Evolutionary conservation across 352 stramenopile species (phyloP).

Genomic region (Pythium dissotocum): DNA sequence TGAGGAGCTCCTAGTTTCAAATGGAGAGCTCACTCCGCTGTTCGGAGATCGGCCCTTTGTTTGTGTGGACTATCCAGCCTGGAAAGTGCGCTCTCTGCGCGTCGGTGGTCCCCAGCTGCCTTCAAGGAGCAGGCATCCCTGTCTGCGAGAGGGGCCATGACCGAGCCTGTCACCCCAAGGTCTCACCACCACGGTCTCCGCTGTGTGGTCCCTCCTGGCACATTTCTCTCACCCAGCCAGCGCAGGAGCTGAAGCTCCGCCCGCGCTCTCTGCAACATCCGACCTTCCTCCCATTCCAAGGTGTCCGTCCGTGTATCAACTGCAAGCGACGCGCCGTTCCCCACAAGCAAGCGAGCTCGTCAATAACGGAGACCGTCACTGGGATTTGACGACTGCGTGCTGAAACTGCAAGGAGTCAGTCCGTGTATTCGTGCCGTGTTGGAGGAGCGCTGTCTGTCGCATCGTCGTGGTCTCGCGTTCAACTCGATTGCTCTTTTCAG

Average conservation of each 20-base stretch:
- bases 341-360: too few relatives aligned
- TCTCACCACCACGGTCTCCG: background rate
- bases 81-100: background rate
- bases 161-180: background rate
- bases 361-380: background rate
- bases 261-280: slow-evolving; percentile 2
- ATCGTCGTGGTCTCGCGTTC: slow-evolving; percentile 6
- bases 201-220: slow-evolving; percentile 1
- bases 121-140: slow-evolving; percentile 1
- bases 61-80: background rate
- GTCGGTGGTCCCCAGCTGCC: background rate
- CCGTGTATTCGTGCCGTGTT: background rate
- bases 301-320: background rate
- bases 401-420: slow-evolving; percentile 6
- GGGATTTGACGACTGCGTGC: background rate
- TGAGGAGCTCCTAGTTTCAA: background rate
- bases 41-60: background rate
- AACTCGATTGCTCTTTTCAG: background rate
- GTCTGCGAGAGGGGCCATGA: background rate
- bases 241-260: background rate
- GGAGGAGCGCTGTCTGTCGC: background rate
- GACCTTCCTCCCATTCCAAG: background rate
- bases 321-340: background rate
- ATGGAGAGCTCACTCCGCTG: background rate
- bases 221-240: slow-evolving; percentile 6